Evolutionary conservation across 805 yeast species (phyloP).

Genomic region (Ogataea corticis): DNA sequence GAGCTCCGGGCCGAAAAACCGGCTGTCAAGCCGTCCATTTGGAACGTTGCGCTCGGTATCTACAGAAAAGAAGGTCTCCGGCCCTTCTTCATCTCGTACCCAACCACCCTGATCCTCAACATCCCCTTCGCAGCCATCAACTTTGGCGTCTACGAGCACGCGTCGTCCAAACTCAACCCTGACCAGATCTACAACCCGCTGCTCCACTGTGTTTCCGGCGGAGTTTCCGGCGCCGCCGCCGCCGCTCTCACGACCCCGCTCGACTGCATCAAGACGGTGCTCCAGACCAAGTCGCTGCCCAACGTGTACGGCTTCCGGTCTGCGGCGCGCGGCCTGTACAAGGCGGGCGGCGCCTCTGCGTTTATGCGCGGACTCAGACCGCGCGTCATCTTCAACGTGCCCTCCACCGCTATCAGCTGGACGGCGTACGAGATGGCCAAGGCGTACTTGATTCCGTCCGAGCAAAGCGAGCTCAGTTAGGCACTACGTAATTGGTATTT

Average conservation of each 20-base stretch:
- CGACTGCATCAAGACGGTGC: constrained; percentile 87
- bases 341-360: constrained; percentile 60
- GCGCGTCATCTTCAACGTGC: constrained; percentile 88
- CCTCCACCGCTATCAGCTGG: constrained; percentile 97
- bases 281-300: constrained; percentile 76
- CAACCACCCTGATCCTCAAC: constrained; percentile 88
- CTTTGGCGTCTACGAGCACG: constrained; percentile 87
- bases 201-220: constrained; percentile 90
- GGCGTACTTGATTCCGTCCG: constrained; percentile 47
- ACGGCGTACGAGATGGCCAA: constrained; percentile 98
- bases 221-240: constrained; percentile 90
- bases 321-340: constrained; percentile 69
- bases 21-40: constrained; percentile 16
- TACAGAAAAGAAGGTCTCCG: constrained; percentile 63
- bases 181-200: constrained; percentile 78
- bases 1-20: constrained; percentile 13
- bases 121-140: constrained; percentile 95
- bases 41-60: constrained; percentile 41
- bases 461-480: no score
- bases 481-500: not conserved
- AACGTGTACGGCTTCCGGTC: constrained; percentile 64
- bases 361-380: constrained; percentile 88
- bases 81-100: constrained; percentile 91
- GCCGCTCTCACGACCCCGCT: constrained; percentile 94
- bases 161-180: constrained; percentile 80